Evolutionary conservation across 1,139 yeast genomes (phyloP), one percentile per base, ranked within the genome.

Genomic region (Blastobotrys illinoisensis): DNA sequence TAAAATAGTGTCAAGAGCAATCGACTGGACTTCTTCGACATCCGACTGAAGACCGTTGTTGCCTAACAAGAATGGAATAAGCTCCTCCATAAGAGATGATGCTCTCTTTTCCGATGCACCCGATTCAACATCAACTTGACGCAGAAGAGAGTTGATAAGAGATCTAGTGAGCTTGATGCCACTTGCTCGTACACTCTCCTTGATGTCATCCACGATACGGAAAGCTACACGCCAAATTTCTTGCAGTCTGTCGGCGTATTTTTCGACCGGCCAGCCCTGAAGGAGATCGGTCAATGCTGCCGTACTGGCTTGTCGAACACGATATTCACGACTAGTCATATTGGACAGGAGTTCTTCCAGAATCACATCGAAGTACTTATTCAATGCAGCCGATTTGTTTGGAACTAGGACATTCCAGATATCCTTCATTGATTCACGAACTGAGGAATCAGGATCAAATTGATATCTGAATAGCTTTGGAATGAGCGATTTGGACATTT

Each of bases 161-260:
- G 80, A 77, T 60, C 84, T 80, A 0, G 96, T 83, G 36, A 93
- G 74, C 48, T 78, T 80, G 51, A 78, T 71, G 9, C 96, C 98
- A 53, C 89, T 95, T 55, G 81, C 81, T 50, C 98, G 78, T 3
- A 93, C 98, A 71, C 95, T 88, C 50, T 89, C 97, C 67, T 93
- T 93, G 56, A 93, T 89, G 72, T 93, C 99, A 71, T 93, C 99
- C 80, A 91, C 82, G 0, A 82, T 81, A 65, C 99, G 79, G 73
- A 93, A 91, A 54, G 95, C 83, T 88, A 88, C 84, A 5, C 79
- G 77, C 98, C 97, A 91, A 36, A 93, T 82, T 5, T 81, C 82
- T 56, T 86, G 86, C 54, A 88, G 68, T 16, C 74, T 67, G 6
- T 68, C 64, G 50, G 82, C 83, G 62, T 86, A 87, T 9, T 68